Conservation (phyloP, 208 protist genomes). For the Trypanosoma lewisi region DNA sequence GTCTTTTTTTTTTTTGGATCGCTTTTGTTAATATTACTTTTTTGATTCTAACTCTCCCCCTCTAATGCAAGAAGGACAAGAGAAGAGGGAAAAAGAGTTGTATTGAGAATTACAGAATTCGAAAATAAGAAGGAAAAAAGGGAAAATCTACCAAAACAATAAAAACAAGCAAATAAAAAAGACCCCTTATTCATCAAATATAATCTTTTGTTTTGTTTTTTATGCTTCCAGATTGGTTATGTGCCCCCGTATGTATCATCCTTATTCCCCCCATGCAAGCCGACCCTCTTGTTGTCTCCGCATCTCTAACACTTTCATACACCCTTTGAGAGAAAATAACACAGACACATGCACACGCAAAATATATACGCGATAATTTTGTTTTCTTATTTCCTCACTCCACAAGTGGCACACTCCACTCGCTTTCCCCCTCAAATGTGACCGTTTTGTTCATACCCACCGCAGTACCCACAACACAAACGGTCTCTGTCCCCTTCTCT, state of each 20-base stretch:
- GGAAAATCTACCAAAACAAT: too few species aligned
- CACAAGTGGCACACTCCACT: conserved; percentile 47
- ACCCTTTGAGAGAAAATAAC: background rate
- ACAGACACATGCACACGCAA: background rate
- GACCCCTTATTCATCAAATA: too few species aligned
- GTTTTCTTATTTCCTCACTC: background rate
- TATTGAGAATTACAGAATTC: too few species aligned
- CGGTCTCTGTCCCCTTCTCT: conserved; percentile 38
- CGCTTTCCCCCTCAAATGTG: conserved; percentile 76
- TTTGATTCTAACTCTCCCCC: too few species aligned
- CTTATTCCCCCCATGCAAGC: background rate
- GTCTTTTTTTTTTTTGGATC: background rate
- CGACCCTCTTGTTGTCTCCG: background rate
- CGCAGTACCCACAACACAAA: conserved; percentile 73
- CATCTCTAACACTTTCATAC: background rate
- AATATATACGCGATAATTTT: background rate
- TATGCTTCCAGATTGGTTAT: background rate
- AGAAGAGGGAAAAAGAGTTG: too few species aligned
- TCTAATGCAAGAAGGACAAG: too few species aligned
- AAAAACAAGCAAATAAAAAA: too few species aligned
- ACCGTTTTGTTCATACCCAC: conserved; percentile 84
- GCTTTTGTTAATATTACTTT: too few species aligned
- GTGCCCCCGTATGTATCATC: background rate
- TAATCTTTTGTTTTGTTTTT: background rate
- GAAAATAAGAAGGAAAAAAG: too few species aligned